Base-by-base conservation (phyloP, 2,329 filamentous ascomycete species). In the Aspergillus intermedius region DNA sequence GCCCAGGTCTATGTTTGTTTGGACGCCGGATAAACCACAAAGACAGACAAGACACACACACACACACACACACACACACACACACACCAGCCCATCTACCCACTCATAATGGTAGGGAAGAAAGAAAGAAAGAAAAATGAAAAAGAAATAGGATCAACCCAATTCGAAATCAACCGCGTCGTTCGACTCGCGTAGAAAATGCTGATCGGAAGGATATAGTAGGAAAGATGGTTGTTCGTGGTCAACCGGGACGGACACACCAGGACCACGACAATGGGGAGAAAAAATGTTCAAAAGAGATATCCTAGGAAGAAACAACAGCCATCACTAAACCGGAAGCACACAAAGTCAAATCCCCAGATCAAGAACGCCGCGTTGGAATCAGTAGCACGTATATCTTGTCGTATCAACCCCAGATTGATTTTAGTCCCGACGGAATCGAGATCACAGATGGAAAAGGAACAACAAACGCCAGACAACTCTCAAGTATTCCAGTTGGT, bases 1-100 rank as follows among this genome's bases (percentile, higher is more conserved):
- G 64, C 65, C 66, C 67, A 64, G 60, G 64, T 69, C 67, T 69
- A 69, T 69, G 58, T 61, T 60, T 67, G 65, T 61, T 60, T 67
- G 65, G 67, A 69, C 67, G 67, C 67, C 67, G 57, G 60, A 66
- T 59, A 58, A 68, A 66, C 59, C 63, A 46, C 54, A 55, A 61
- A 28, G 25, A 28, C 25, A 30, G 25, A 30, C 25, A 30, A 30
- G 25, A 30, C 25, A 62, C 59, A 30, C 25, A 61, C 59, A 60
- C 57, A 56, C 63, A 61, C 59, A 60, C 57, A 56, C 63, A 30
- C 25, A 62, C 59, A 30, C 25, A 30, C 25, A 62, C 59, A 30
- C 25, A 61, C 59, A 60, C 57, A 56, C 63, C 60, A 62, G 60
- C 58, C 64, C 60, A 57, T 62, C 64, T 59, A 52, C 57, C 62